phyloP scores from a whole-genome alignment of 2,329 filamentous ascomycete genomes.

The Cryphonectria naterciae region DNA sequence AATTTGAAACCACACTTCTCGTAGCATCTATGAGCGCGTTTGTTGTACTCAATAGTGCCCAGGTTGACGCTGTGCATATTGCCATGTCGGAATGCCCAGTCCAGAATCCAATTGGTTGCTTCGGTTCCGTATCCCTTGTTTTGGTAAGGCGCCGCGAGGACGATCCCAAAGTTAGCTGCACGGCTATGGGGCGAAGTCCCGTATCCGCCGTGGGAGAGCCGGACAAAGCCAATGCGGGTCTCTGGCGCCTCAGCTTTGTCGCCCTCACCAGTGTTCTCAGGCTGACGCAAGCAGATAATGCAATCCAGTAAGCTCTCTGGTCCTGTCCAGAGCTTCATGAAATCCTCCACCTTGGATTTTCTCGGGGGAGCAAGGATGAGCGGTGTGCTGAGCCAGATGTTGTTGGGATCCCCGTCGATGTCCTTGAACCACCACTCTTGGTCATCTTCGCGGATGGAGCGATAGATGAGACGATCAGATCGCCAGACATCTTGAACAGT shows the following conservation, averaged over 20 bases:
- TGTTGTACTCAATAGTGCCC: conserved; percentile 43
- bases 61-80: conserved; percentile 45
- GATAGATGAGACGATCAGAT: conserved; percentile 35
- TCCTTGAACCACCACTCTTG: conserved; percentile 27
- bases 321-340: conserved; percentile 23
- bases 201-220: conserved; percentile 12
- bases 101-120: conserved; percentile 43
- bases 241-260: conserved; percentile 16
- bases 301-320: conserved; percentile 28
- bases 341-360: conserved; percentile 25
- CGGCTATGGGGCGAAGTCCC: conserved; percentile 8
- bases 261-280: conserved; percentile 1
- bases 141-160: conserved; percentile 39
- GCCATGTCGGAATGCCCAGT: conserved; percentile 44
- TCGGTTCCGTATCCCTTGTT: conserved; percentile 46
- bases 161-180: conserved; percentile 34
- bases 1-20: conserved; percentile 43
- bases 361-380: conserved; percentile 27
- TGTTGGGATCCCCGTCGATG: conserved; percentile 31
- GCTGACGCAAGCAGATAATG: conserved; percentile 32
- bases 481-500: conserved; percentile 31
- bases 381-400: conserved; percentile 20
- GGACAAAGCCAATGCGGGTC: conserved; percentile 30
- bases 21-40: conserved; percentile 43
- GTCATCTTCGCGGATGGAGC: conserved; percentile 30